Evolutionary conservation across 306 rosid species (phyloP).

Genomic region (Canavalia ensiformis): DNA sequence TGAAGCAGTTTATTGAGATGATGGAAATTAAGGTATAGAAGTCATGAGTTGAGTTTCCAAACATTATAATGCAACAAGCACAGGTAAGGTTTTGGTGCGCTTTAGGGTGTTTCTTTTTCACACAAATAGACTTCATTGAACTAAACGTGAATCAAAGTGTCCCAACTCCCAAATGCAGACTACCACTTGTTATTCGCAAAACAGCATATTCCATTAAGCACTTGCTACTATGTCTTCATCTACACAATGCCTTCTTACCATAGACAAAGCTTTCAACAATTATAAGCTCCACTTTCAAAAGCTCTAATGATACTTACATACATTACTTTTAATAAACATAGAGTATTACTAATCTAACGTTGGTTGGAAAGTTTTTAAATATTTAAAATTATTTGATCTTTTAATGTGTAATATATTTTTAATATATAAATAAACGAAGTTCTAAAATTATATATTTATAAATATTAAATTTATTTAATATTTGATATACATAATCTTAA

Average conservation of each 20-base stretch:
- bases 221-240: conserved; percentile 46
- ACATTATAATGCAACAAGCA: conserved; percentile 35
- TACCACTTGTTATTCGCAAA: conserved; percentile 16
- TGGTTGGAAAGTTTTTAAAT: too few species aligned
- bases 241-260: conserved; percentile 23
- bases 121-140: conserved; percentile 48
- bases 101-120: conserved; percentile 19
- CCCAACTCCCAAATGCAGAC: conserved; percentile 9
- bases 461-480: too few species aligned
- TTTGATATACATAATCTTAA: too few species aligned
- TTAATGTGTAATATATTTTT: too few species aligned
- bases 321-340: too few species aligned
- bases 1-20: background rate
- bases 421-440: too few species aligned
- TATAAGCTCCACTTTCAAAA: conserved; percentile 27
- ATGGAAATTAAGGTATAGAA: background rate
- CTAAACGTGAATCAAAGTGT: conserved; percentile 30
- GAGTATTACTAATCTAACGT: too few species aligned
- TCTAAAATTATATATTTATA: too few species aligned
- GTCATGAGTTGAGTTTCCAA: background rate
- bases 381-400: too few species aligned
- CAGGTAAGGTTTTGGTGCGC: conserved; percentile 23
- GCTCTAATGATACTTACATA: background rate
- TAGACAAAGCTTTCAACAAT: conserved; percentile 29
- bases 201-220: conserved; percentile 42